Evolutionary conservation across 179 eudicot genomes (phyloP), one percentile per base, ranked within the genome.

Genomic region (Spergularia azorica): DNA sequence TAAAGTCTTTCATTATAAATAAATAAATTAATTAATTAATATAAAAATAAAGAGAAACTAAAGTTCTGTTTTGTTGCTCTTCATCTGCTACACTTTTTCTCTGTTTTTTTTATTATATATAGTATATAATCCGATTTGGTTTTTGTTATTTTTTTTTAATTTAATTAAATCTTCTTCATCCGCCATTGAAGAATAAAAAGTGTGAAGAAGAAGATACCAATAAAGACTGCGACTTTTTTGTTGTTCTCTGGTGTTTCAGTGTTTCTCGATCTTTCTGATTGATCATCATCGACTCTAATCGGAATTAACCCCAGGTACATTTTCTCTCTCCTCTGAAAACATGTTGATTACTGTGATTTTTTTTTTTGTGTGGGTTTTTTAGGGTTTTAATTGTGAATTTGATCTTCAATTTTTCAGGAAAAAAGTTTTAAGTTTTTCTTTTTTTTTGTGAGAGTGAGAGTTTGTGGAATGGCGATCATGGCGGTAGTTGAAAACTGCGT

Each of bases 401-500:
- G 82, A 80, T 80, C 70, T 70, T 15, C 21, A 79, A 70, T 1
- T 81, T 54, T 71, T 56, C 63, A 21, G 46, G 55, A 66, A 46
- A 68, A 74, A 60, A 18, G 6, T 21, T 26, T 26, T 26, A 1
- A 26, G 32, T 26, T 26, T 26, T 26, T 26, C 1, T 26, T 1
- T 26, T 26, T 26, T 26, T 43, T 68, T 54, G 56, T 1, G 56
- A 10, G 72, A 68, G 74, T 71, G 74, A 71, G 14, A 10, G 16
- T 9, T 55, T 36, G 50, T 70, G 32, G 16, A n/a, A 52, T 55
- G 73, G 62, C 79, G 86, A 81, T 82, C 86, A 86, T 88, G 91
- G 87, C 88, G 77, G 88, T 89, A 16, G 86, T 77, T 66, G 89
- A 89, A 76, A 88, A 81, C 83, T 83, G 82, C 11, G 84, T 83